phyloP scores from a whole-genome alignment of 2,329 filamentous ascomycete genomes.

The Huntiella abstrusa region DNA sequence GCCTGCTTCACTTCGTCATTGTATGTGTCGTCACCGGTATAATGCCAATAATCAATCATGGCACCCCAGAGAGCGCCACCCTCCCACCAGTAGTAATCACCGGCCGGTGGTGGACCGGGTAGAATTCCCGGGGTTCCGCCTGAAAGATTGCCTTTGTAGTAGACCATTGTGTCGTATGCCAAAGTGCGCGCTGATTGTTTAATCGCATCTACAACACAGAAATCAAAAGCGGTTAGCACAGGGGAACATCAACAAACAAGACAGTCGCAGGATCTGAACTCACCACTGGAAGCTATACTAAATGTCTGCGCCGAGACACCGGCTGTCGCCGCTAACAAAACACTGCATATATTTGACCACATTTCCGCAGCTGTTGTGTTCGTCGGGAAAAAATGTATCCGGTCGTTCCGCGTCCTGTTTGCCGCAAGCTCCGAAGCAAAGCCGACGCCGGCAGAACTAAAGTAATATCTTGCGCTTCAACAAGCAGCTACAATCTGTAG shows the following conservation, averaged over 20 bases:
- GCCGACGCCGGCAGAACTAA: not conserved
- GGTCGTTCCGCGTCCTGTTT: not conserved
- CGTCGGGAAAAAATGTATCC: not conserved
- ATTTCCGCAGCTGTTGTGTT: not conserved
- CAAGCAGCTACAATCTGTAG: not conserved
- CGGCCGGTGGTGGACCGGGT: constrained; percentile 32
- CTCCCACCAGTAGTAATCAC: constrained; percentile 59
- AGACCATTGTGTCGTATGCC: constrained; percentile 30
- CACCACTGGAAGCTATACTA: constrained; percentile 4
- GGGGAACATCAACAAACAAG: not conserved
- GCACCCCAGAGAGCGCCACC: constrained; percentile 50
- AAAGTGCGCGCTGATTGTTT: constrained; percentile 26
- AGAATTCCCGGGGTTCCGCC: constrained; percentile 37
- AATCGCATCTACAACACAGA: constrained; percentile 23
- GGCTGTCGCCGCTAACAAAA: not conserved
- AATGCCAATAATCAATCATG: constrained; percentile 51
- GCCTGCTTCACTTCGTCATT: constrained; percentile 38
- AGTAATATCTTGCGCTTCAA: not conserved
- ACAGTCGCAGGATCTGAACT: not conserved
- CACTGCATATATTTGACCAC: not conserved
- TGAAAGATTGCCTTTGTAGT: constrained; percentile 31
- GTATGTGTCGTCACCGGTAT: constrained; percentile 44
- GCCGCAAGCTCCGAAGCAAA: not conserved
- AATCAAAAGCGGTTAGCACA: not conserved
- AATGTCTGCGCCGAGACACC: not conserved